Conservation (phyloP, 2,329 filamentous ascomycete species). For the Chaetomiaceae sp. region DNA sequence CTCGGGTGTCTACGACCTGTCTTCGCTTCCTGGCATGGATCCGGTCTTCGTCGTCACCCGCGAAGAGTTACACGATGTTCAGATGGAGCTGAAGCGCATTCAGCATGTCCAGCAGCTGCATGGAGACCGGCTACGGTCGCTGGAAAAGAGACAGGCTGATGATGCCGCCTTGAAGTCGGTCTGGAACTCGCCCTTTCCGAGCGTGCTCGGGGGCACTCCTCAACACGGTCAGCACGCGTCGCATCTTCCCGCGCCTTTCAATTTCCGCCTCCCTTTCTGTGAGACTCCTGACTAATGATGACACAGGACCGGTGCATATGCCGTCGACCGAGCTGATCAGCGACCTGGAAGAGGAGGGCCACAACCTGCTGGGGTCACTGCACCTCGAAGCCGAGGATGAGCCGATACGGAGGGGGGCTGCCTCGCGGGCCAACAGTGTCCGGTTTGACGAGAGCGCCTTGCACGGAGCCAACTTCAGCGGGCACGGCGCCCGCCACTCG, state of each 20-base stretch:
- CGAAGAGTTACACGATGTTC: constrained; percentile 61
- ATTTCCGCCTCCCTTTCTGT: background rate
- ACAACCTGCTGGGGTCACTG: constrained; percentile 71
- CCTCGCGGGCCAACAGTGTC: constrained; percentile 92
- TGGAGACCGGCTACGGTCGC: constrained; percentile 52
- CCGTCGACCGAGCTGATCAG: constrained; percentile 56
- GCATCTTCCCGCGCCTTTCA: background rate
- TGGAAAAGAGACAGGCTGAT: constrained; percentile 63
- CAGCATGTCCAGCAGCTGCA: constrained; percentile 58
- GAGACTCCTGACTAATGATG: constrained; percentile 19
- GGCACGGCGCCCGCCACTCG: constrained; percentile 71
- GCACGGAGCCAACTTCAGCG: constrained; percentile 75
- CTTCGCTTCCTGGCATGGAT: constrained; percentile 50
- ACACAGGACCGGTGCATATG: constrained; percentile 68
- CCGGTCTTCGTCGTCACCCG: constrained; percentile 52
- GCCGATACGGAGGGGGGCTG: constrained; percentile 74
- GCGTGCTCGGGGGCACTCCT: constrained; percentile 71
- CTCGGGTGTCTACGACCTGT: background rate
- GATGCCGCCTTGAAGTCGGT: constrained; percentile 71
- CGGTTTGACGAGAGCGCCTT: constrained; percentile 95
- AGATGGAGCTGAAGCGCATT: constrained; percentile 65
- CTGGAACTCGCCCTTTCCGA: constrained; percentile 93
- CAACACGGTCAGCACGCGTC: constrained; percentile 69
- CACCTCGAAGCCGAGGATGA: constrained; percentile 85
- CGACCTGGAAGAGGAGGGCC: constrained; percentile 82